phyloP scores from a whole-genome alignment of 202 grass and related monocot species.

The Bolboschoenoplectus hybrid region DNA sequence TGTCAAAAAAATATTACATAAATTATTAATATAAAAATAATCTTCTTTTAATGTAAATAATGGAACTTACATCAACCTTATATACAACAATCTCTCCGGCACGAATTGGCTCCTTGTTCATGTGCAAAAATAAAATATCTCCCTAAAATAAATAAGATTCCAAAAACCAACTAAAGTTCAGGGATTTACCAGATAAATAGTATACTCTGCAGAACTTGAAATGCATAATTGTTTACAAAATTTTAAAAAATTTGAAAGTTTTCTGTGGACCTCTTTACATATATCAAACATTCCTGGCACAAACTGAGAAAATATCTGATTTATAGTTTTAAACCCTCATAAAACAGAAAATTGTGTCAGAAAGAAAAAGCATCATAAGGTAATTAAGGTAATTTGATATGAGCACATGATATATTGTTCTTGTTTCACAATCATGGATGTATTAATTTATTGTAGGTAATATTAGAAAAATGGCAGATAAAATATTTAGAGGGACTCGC shows the following conservation, averaged over 20 bases:
- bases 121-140: slow-evolving; percentile 50
- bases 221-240: not conserved
- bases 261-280: not conserved
- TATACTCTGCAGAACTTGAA: not conserved
- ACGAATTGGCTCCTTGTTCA: slow-evolving; percentile 51
- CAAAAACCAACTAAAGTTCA: slow-evolving; percentile 8
- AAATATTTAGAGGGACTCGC: not conserved
- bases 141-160: slow-evolving; percentile 37
- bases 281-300: not conserved
- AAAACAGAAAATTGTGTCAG: not conserved
- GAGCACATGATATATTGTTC: not conserved
- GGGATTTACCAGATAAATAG: not conserved
- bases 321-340: not conserved
- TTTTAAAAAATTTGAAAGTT: not conserved
- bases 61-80: slow-evolving; percentile 45
- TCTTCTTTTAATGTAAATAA: not conserved
- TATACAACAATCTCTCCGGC: slow-evolving; percentile 50
- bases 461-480: slow-evolving; percentile 4
- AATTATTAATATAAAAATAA: not conserved
- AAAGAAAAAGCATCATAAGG: not conserved
- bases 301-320: not conserved
- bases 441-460: not conserved
- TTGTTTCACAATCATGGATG: slow-evolving; percentile 1
- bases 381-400: not conserved
- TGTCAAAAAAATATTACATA: too few species aligned